phyloP scores from a whole-genome alignment of 768 basidiomycete species.

The Rhodocollybia butyracea region DNA sequence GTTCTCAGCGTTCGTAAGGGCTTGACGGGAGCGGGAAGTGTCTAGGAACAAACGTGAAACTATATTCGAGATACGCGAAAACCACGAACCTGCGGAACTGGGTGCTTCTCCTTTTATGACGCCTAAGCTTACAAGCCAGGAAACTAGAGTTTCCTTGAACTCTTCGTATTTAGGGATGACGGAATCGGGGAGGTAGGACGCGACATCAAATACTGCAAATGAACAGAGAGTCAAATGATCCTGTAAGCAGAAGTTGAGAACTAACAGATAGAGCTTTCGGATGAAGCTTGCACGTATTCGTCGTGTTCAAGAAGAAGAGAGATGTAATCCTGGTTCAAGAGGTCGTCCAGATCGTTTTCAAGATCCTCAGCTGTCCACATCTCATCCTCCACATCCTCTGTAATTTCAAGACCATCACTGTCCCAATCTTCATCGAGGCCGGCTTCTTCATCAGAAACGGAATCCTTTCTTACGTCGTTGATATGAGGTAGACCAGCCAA shows the following conservation, averaged over 20 bases:
- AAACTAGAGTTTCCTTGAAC: constrained; percentile 55
- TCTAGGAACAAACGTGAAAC: constrained; percentile 32
- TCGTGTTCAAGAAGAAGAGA: constrained; percentile 78
- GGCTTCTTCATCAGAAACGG: constrained; percentile 29
- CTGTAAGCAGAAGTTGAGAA: constrained; percentile 12
- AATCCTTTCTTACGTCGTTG: constrained; percentile 59
- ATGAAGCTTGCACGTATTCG: constrained; percentile 51
- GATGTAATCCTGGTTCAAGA: constrained; percentile 67
- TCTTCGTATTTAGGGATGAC: constrained; percentile 71
- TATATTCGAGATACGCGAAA: neutral
- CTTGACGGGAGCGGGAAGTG: constrained; percentile 59
- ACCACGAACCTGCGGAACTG: constrained; percentile 39
- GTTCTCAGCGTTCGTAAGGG: constrained; percentile 59
- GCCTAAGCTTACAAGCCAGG: constrained; percentile 64
- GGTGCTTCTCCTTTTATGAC: constrained; percentile 41
- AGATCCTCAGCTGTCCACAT: constrained; percentile 60
- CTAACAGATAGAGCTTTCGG: constrained; percentile 55
- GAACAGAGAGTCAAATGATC: neutral
- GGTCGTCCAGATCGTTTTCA: constrained; percentile 49
- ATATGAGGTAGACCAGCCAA: constrained; percentile 69
- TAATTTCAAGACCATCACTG: constrained; percentile 27
- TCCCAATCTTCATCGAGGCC: constrained; percentile 29
- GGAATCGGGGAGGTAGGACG: constrained; percentile 83
- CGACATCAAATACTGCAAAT: constrained; percentile 67
- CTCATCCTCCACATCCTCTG: constrained; percentile 57